Base-by-base conservation (phyloP, 306 rosid genomes). In the Abrus pulchellus region DNA sequence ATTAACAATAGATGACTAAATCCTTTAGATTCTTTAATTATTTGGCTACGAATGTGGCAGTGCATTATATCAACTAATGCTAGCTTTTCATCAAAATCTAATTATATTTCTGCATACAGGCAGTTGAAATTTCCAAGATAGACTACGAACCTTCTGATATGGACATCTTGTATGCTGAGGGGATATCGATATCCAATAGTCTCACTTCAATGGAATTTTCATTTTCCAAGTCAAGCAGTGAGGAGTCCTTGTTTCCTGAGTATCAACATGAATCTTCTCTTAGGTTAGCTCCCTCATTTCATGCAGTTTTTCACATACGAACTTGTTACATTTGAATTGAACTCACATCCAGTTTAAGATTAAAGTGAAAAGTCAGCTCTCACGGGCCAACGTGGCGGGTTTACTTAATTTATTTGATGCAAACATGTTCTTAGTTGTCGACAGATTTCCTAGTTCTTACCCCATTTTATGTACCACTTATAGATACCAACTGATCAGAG, bases 131-230 rank as follows among this genome's bases (percentile, higher is more conserved):
- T 88, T 89, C 92, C 44, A 89, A 85, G 81, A 14, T 63, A 8
- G 93, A 92, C 59, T 94, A 89, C 20, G 83, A 88, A 74, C 97
- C 96, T 52, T 83, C 97, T 28, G 89, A 92, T 74, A 89, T 62
- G 60, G 98, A 94, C 82, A 89, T 92, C 70, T 74, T 94, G 85
- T 94, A 88, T 54, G 93, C 97, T 1, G 97, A 94, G 80, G 97
- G 98, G 70, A 86, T 94, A n/a, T 72, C 87, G 53, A 78, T 85
- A 47, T 88, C 88, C 76, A 90, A 94, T 48, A 76, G 89, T 79
- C 86, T 92, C 68, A 71, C 76, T 76, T 76, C 83, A 9, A 79
- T 92, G 84, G 97, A 94, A 69, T 92, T 92, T 83, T 85, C 80
- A 43, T 90, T 90, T 77, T 92, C 92, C 5, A 75, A 59, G 54